Evolutionary conservation across 441 rosid genomes (phyloP).

Genomic region (Pelargonium exstipulatum): DNA sequence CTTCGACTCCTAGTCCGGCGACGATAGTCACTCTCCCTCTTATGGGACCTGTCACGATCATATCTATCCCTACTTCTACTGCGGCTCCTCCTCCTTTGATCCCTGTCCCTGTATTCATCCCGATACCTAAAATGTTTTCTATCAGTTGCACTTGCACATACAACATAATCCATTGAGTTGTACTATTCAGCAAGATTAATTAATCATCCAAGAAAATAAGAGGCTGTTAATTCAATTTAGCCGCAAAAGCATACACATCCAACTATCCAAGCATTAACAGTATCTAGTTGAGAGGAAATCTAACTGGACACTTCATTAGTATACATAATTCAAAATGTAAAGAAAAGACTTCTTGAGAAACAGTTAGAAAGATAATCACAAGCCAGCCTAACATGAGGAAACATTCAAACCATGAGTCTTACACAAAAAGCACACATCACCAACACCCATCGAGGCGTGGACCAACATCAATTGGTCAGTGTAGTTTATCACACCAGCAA

Average conservation of each 20-base stretch:
- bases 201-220: not conserved
- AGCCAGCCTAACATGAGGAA: not conserved
- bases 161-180: not conserved
- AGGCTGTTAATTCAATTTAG: not conserved
- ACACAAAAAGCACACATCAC: not conserved
- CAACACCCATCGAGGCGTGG: too few relatives aligned
- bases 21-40: constrained; percentile 46
- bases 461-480: too few relatives aligned
- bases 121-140: constrained; percentile 33
- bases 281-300: not conserved
- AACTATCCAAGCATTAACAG: not conserved
- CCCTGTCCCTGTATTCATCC: constrained; percentile 52
- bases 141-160: constrained; percentile 10
- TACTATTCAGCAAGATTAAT: too few relatives aligned
- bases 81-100: constrained; percentile 50
- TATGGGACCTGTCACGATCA: constrained; percentile 48
- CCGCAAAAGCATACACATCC: not conserved
- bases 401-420: not conserved
- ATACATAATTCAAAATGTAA: not conserved
- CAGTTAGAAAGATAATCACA: not conserved
- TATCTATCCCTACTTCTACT: constrained; percentile 56
- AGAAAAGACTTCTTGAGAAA: not conserved
- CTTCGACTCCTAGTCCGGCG: constrained; percentile 57
- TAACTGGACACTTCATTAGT: not conserved
- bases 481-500: too few relatives aligned